These are phyloP conservation scores for Amylocystis lapponica DNA, from an alignment of 768 basidiomycete genomes.

Conservation along the genomic window DNA sequence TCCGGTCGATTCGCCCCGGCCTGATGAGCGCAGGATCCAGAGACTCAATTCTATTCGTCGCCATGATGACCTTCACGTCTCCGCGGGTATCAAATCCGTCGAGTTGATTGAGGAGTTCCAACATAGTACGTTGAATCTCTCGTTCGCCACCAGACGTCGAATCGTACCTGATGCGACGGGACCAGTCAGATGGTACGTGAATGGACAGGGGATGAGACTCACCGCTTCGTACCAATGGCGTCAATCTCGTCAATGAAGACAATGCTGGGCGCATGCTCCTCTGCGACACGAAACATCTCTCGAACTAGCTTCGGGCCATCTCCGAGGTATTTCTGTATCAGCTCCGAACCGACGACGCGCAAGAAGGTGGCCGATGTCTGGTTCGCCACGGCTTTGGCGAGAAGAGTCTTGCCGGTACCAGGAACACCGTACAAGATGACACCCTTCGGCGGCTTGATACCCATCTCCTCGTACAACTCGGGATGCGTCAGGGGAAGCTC, in stretches of 20 bases:
- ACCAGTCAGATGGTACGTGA: neutral
- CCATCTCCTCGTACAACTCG: slow-evolving; percentile 99
- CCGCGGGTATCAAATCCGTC: slow-evolving; percentile 99
- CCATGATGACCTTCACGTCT: slow-evolving; percentile 99
- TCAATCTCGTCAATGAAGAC: slow-evolving; percentile 99
- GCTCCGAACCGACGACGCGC: slow-evolving; percentile 94
- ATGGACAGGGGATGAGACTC: slow-evolving; percentile 17
- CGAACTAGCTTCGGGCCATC: slow-evolving; percentile 98
- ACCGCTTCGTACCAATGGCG: slow-evolving; percentile 97
- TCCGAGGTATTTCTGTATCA: slow-evolving; percentile 99
- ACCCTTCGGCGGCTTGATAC: slow-evolving; percentile 98
- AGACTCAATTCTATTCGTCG: slow-evolving; percentile 95
- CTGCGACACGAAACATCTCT: slow-evolving; percentile 94
- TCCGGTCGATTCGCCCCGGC: slow-evolving; percentile 96
- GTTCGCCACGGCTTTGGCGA: slow-evolving; percentile 97
- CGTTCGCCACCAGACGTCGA: slow-evolving; percentile 98
- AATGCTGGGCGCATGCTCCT: slow-evolving; percentile 97
- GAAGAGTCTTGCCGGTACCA: slow-evolving; percentile 95
- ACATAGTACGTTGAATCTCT: slow-evolving; percentile 98
- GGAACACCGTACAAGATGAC: slow-evolving; percentile 99
- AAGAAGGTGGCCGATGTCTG: slow-evolving; percentile 98
- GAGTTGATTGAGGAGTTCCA: slow-evolving; percentile 95
- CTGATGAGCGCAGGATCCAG: slow-evolving; percentile 97
- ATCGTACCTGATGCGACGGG: slow-evolving; percentile 62
- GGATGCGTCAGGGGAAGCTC: slow-evolving; percentile 97